phyloP scores from a whole-genome alignment of 1,284 basidiomycete species.

The Trametes pubescens region DNA sequence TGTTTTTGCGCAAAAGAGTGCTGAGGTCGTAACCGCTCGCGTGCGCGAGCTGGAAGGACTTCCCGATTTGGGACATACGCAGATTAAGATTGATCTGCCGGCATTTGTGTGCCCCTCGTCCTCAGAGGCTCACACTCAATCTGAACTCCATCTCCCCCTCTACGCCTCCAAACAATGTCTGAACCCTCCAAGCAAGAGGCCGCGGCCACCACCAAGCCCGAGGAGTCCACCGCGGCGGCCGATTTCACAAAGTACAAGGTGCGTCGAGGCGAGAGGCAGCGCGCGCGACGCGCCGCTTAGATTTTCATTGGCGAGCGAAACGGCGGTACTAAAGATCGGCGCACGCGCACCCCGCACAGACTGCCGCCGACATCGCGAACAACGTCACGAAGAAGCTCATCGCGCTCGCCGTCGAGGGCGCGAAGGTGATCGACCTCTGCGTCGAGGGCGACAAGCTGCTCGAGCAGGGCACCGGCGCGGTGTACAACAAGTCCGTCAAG shows the following conservation, averaged over 20 bases:
- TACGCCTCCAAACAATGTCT: slow-evolving; percentile 53
- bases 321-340: slow-evolving; percentile 47
- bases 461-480: slow-evolving; percentile 83
- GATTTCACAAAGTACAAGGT: slow-evolving; percentile 89
- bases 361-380: slow-evolving; percentile 90
- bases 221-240: slow-evolving; percentile 63
- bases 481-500: slow-evolving; percentile 92
- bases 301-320: slow-evolving; percentile 57
- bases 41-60: slow-evolving; percentile 27
- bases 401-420: slow-evolving; percentile 78
- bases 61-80: slow-evolving; percentile 30
- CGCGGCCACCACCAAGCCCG: slow-evolving; percentile 36
- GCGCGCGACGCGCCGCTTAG: slow-evolving; percentile 22
- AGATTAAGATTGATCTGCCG: slow-evolving; percentile 34
- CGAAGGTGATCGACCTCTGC: slow-evolving; percentile 91
- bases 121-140: not conserved
- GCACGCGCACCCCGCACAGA: slow-evolving; percentile 49
- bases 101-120: not conserved
- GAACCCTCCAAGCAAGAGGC: slow-evolving; percentile 52
- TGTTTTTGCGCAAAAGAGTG: not conserved
- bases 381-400: slow-evolving; percentile 90
- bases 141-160: slow-evolving; percentile 10
- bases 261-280: slow-evolving; percentile 29
- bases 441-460: slow-evolving; percentile 92
- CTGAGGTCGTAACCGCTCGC: slow-evolving; percentile 12